phyloP scores from a whole-genome alignment of 2,329 filamentous ascomycete genomes.

The Clonostachys solani region DNA sequence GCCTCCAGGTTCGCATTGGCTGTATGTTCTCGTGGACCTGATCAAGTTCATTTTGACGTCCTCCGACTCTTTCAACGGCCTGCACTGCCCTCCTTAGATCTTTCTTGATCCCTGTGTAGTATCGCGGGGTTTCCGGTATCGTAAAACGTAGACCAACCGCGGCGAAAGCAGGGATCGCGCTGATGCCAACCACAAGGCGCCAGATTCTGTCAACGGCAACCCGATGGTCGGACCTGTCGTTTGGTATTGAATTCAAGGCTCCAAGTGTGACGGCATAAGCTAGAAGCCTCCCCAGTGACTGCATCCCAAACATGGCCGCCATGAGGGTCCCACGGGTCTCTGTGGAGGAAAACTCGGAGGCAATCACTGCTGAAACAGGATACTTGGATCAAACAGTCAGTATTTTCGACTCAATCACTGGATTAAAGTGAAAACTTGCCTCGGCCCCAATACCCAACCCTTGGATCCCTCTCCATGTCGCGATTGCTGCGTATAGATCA shows the following conservation, averaged over 20 bases:
- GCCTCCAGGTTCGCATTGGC: neutral
- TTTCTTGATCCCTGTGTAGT: constrained; percentile 8
- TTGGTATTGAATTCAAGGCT: constrained; percentile 22
- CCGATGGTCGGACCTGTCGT: constrained; percentile 34
- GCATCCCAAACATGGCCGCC: constrained; percentile 65
- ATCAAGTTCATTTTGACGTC: neutral
- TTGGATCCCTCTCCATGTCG: constrained; percentile 4
- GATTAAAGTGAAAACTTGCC: neutral
- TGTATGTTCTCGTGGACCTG: neutral
- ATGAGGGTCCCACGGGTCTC: constrained; percentile 65
- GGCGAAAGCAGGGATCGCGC: constrained; percentile 58
- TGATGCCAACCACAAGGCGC: constrained; percentile 63
- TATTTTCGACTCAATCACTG: neutral
- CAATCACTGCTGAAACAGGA: constrained; percentile 63
- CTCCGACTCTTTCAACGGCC: neutral
- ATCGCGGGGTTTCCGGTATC: constrained; percentile 44
- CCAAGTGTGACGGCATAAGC: constrained; percentile 44
- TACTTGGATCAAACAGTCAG: constrained; percentile 60
- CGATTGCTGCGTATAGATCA: constrained; percentile 30
- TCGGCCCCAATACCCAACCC: constrained; percentile 3
- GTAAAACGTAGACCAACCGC: constrained; percentile 62
- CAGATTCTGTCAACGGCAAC: constrained; percentile 55
- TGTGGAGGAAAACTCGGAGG: constrained; percentile 60
- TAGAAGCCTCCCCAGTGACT: constrained; percentile 62
- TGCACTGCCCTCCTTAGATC: neutral